Evolutionary conservation across 257 asterid species (phyloP).

Genomic region (Solanum boliviense): DNA sequence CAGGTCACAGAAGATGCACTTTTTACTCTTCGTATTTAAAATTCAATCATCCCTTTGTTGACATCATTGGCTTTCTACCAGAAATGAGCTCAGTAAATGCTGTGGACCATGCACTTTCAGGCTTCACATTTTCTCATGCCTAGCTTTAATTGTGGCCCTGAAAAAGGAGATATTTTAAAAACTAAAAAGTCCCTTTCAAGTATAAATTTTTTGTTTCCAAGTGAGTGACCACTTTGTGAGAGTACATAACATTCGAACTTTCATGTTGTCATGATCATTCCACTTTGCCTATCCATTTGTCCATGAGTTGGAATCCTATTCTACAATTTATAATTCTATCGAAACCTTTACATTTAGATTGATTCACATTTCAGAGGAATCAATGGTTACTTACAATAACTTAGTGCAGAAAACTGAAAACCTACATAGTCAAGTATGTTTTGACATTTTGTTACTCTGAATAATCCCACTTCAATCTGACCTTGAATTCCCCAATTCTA

Average conservation of each 20-base stretch:
- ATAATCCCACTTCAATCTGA: neutral
- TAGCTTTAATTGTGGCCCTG: conserved; percentile 11
- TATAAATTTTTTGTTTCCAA: neutral
- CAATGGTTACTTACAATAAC: neutral
- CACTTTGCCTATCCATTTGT: neutral
- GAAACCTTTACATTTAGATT: neutral
- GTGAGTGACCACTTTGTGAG: conserved; percentile 18
- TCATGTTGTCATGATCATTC: neutral
- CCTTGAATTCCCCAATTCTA: neutral
- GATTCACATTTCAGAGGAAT: neutral
- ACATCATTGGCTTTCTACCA: neutral
- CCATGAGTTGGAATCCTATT: neutral
- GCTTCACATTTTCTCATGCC: neutral
- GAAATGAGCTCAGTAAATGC: conserved; percentile 13
- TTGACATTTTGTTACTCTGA: neutral
- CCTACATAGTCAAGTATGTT: neutral
- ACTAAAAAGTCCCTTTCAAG: neutral
- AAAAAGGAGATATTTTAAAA: neutral
- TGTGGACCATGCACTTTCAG: conserved; percentile 21
- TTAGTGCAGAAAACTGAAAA: neutral
- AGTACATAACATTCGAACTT: neutral
- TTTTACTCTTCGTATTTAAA: neutral
- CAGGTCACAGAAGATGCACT: neutral
- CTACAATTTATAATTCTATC: neutral
- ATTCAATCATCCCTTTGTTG: conserved; percentile 16